phyloP scores from a whole-genome alignment of 345 rosid genomes.

The Limnanthes douglasii region DNA sequence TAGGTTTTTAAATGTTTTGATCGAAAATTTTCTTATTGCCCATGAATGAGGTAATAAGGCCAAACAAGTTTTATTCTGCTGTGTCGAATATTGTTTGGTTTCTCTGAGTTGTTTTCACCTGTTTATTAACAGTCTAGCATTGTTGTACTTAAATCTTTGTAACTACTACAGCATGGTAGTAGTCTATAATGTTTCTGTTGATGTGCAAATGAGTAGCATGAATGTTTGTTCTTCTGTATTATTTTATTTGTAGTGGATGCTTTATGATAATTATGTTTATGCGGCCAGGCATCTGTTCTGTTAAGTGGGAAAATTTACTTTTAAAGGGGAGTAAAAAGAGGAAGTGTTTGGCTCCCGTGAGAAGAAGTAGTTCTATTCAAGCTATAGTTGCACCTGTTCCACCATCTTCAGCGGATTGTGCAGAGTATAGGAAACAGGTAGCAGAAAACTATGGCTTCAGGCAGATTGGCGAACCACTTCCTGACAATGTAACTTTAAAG shows the following conservation, averaged over 20 bases:
- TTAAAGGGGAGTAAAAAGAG: constrained; percentile 17
- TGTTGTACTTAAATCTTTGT: background rate
- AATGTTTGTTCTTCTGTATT: background rate
- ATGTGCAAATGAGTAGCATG: background rate
- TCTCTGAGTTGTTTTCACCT: background rate
- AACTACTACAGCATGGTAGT: background rate
- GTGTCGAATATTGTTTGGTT: no score
- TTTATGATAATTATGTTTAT: constrained; percentile 11
- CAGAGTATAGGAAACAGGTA: constrained; percentile 44
- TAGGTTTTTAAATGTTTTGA: no score
- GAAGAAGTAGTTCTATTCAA: constrained; percentile 23
- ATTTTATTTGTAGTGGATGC: background rate
- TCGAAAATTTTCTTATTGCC: no score
- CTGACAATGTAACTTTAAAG: constrained; percentile 57
- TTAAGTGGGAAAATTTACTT: constrained; percentile 27
- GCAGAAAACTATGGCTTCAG: constrained; percentile 73
- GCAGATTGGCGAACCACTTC: constrained; percentile 84
- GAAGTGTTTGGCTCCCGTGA: constrained; percentile 14
- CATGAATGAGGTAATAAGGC: no score
- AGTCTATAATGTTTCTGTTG: background rate
- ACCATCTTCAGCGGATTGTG: constrained; percentile 35
- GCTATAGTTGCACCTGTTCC: constrained; percentile 59
- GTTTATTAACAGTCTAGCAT: background rate
- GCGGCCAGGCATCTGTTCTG: constrained; percentile 27
- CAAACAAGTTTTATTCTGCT: no score